These are phyloP conservation scores for Cavenderia fasciculata DNA, from an alignment of 78 protist species.

Conservation along the genomic window DNA sequence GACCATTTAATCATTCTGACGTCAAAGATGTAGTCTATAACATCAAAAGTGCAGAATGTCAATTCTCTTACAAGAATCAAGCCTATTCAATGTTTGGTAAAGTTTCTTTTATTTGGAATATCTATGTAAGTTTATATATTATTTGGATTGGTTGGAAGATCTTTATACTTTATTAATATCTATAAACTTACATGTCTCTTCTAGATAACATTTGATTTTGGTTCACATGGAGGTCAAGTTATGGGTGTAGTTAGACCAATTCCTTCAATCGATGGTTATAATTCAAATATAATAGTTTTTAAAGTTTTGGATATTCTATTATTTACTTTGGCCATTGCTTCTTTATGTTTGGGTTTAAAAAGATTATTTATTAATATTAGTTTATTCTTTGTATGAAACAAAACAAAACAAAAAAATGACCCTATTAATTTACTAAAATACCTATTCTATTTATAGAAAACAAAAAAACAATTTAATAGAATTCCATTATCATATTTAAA, in stretches of 20 bases:
- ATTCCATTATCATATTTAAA: neutral
- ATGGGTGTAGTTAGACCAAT: neutral
- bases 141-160: too few species aligned
- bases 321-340: neutral
- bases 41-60: neutral
- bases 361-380: neutral
- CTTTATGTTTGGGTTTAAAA: neutral
- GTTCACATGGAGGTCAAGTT: neutral
- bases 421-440: too few species aligned
- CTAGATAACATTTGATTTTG: neutral
- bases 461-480: neutral
- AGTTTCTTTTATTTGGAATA: neutral
- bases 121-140: too few species aligned
- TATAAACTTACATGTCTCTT: too few species aligned
- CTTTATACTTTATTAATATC: too few species aligned
- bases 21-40: neutral
- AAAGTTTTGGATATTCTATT: neutral
- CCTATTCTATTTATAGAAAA: too few species aligned
- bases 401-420: too few species aligned
- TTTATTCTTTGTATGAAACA: neutral
- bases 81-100: neutral
- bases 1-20: neutral
- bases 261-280: neutral
- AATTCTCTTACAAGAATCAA: neutral
- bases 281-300: neutral